Percentiles rank a stretch among this genome's conserved stretches.
Conservation (phyloP, 2,329 filamentous ascomycete genomes). For the Fusarium paranaense region DNA sequence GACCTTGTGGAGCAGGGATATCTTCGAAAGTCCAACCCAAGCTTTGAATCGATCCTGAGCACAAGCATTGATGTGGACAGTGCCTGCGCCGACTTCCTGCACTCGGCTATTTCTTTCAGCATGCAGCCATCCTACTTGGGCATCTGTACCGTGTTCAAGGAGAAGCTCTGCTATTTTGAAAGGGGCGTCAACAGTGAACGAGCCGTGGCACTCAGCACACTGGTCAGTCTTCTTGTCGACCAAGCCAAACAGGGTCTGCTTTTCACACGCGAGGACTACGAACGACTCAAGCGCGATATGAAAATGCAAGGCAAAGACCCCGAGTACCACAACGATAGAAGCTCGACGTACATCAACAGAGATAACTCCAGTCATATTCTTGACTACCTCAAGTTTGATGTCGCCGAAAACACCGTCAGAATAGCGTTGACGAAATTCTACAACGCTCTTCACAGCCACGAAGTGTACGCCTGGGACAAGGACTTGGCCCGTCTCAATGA, state of each 20-base stretch:
- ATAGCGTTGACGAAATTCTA: conserved; percentile 51
- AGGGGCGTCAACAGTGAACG: conserved; percentile 59
- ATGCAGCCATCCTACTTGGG: conserved; percentile 70
- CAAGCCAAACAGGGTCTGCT: conserved; percentile 65
- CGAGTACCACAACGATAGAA: conserved; percentile 56
- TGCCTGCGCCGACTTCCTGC: conserved; percentile 59
- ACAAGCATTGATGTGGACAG: conserved; percentile 44
- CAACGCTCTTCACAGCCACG: conserved; percentile 19
- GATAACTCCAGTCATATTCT: conserved; percentile 63
- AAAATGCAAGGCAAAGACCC: conserved; percentile 50
- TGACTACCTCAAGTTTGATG: conserved; percentile 70
- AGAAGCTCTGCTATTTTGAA: conserved; percentile 70
- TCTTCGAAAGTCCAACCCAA: conserved; percentile 61
- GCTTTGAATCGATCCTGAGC: conserved; percentile 57
- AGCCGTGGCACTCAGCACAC: conserved; percentile 62
- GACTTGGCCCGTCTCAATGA: conserved; percentile 52
- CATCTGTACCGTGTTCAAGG: conserved; percentile 72
- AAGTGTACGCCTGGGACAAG: conserved; percentile 49
- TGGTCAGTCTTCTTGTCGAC: conserved; percentile 68
- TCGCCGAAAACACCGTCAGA: conserved; percentile 59
- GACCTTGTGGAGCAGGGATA: conserved; percentile 61
- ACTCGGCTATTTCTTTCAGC: conserved; percentile 67
- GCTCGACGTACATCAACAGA: conserved; percentile 29
- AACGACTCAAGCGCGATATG: conserved; percentile 30
- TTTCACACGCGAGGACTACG: conserved; percentile 52